Evolutionary conservation across 2,329 filamentous ascomycete species (phyloP).

Genomic region (Botrytis porri): DNA sequence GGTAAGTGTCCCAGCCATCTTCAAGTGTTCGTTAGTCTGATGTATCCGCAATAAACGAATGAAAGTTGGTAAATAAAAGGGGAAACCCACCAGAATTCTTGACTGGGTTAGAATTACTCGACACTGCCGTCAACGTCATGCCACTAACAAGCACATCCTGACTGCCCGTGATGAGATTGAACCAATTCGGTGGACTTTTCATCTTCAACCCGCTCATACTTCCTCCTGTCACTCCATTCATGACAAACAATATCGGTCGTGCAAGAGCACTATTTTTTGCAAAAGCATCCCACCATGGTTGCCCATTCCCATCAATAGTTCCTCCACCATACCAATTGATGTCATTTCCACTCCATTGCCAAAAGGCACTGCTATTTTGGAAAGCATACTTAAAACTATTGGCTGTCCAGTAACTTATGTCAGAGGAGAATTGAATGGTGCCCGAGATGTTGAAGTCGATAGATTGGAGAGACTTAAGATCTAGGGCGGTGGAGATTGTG

Average conservation of each 20-base stretch:
- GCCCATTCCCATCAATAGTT: constrained; percentile 15
- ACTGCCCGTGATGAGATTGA: constrained; percentile 6
- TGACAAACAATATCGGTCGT: constrained; percentile 13
- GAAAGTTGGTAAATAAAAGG: background rate
- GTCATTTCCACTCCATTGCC: constrained; percentile 7
- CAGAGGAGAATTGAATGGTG: constrained; percentile 7
- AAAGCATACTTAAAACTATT: constrained; percentile 7
- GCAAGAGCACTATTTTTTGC: background rate
- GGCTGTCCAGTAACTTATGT: constrained; percentile 5
- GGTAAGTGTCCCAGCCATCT: constrained; percentile 20
- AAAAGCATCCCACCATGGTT: constrained; percentile 16
- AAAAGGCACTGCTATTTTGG: constrained; percentile 10
- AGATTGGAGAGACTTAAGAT: constrained; percentile 4
- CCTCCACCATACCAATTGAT: constrained; percentile 12
- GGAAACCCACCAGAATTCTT: constrained; percentile 14
- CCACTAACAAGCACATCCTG: constrained; percentile 13
- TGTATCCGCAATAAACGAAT: background rate
- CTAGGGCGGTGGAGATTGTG: constrained; percentile 9
- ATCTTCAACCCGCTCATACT: constrained; percentile 9
- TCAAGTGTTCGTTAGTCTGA: background rate
- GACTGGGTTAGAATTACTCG: background rate
- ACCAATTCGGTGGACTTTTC: constrained; percentile 15
- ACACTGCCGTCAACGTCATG: constrained; percentile 1
- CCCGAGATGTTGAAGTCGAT: constrained; percentile 14
- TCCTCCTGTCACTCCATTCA: constrained; percentile 13